Conservation (phyloP, 768 basidiomycete species). For the Suillus ampliporus region DNA sequence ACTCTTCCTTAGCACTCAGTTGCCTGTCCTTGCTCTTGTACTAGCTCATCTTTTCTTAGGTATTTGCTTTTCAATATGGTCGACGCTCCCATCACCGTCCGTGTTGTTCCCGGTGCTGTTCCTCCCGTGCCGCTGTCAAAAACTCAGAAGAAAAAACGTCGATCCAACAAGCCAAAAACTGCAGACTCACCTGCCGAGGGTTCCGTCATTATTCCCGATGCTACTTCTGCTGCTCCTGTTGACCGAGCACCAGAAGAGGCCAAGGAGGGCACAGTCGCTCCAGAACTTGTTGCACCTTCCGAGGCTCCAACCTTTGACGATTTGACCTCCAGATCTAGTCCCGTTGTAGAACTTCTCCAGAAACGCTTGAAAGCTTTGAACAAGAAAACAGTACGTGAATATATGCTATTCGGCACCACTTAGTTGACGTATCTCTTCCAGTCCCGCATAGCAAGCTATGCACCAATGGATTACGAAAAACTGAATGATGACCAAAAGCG, state of each 20-base stretch:
- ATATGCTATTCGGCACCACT: neutral
- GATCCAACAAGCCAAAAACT: slow-evolving; percentile 51
- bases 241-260: slow-evolving; percentile 56
- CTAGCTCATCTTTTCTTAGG: slow-evolving; percentile 11
- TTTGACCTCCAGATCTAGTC: slow-evolving; percentile 56
- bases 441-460: slow-evolving; percentile 78
- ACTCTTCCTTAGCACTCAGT: neutral
- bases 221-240: slow-evolving; percentile 48
- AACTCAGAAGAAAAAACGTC: slow-evolving; percentile 71
- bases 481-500: slow-evolving; percentile 90
- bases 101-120: slow-evolving; percentile 81
- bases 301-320: slow-evolving; percentile 53
- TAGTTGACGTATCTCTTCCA: slow-evolving; percentile 34
- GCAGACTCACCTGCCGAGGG: slow-evolving; percentile 52
- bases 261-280: slow-evolving; percentile 51
- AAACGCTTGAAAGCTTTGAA: slow-evolving; percentile 78
- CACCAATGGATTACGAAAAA: slow-evolving; percentile 66
- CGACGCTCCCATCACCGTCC: slow-evolving; percentile 44
- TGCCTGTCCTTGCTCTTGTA: slow-evolving; percentile 5
- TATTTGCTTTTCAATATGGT: slow-evolving; percentile 35
- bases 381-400: slow-evolving; percentile 79
- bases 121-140: slow-evolving; percentile 65
- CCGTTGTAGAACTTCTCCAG: slow-evolving; percentile 77
- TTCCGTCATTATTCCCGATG: slow-evolving; percentile 47
- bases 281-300: slow-evolving; percentile 49